Evolutionary conservation across 257 asterid species (phyloP), one percentile per base, ranked within the genome.

Genomic region (Anisodus tanguticus): DNA sequence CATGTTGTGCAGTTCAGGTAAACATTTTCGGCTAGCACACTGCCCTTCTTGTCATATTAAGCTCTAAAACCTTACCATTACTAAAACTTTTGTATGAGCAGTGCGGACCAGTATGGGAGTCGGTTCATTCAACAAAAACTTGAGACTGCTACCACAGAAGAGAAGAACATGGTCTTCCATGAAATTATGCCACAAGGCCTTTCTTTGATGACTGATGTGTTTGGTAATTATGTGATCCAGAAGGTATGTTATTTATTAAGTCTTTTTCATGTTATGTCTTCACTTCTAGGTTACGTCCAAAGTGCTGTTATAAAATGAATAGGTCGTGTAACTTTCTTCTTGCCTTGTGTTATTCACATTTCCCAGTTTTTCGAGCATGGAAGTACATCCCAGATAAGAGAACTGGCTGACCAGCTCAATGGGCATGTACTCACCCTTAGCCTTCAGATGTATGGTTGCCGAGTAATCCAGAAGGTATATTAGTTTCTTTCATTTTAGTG

Each of bases 391-490:
- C 98, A 94, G 85, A 90, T 85, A 70, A 92, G 97, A 81, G 88
- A 92, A 86, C 84, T 94, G 86, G 94, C 98, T 78, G 95, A 88
- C 79, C 85, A 92, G 85, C 93, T 94, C 35, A 80, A 83, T 59
- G 97, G 97, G 41, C 94, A 94, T 84, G 97, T 93, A 53, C 90
- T 94, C 64, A 89, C 90, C 84, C 92, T 94, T 59, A 94, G 97
- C 91, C 95, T 94, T 84, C 97, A 94, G 84, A 94, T 92, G 98
- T 93, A 93, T 87, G 98, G 98, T 37, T 94, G 97, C 89, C 93
- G 97, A 57, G 98, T 94, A 84, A 93, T 93, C 83, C 98, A 93
- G 84, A 94, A 94, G 98, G 98, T 94, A 89, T 71, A 69, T 60
- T 59, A 10, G 63, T 59, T 69, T 43, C 82, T 77, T 53, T 77